Evolutionary conservation across 2,329 filamentous ascomycete species (phyloP).

Genomic region (Paradendryphiella salina): DNA sequence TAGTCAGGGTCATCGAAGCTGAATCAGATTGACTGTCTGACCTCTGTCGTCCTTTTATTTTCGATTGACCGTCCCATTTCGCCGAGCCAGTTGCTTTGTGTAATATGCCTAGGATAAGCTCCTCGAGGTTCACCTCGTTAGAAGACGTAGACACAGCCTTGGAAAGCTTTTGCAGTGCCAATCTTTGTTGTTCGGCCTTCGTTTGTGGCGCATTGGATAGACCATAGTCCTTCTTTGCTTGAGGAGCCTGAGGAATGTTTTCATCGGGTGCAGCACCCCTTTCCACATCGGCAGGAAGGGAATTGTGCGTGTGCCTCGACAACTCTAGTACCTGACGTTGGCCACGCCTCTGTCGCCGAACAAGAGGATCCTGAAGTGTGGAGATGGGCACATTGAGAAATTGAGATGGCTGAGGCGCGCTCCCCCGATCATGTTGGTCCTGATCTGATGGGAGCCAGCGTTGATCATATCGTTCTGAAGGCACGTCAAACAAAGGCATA

Average conservation of each 20-base stretch:
- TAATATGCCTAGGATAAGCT: slow-evolving; percentile 26
- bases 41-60: neutral
- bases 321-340: slow-evolving; percentile 1
- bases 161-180: slow-evolving; percentile 31
- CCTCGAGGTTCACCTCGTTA: slow-evolving; percentile 28
- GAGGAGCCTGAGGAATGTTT: neutral
- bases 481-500: slow-evolving; percentile 28
- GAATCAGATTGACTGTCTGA: neutral
- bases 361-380: neutral
- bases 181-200: slow-evolving; percentile 38
- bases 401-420: neutral
- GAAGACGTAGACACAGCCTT: slow-evolving; percentile 21
- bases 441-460: slow-evolving; percentile 24
- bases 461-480: slow-evolving; percentile 25
- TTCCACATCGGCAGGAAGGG: neutral
- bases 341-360: slow-evolving; percentile 5
- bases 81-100: slow-evolving; percentile 5
- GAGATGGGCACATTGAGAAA: neutral
- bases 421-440: neutral
- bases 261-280: neutral
- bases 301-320: neutral
- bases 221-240: neutral
- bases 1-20: slow-evolving; percentile 20
- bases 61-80: neutral
- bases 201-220: slow-evolving; percentile 29